Evolutionary conservation across 2,329 filamentous ascomycete species (phyloP).

Genomic region (Cadophora malorum): DNA sequence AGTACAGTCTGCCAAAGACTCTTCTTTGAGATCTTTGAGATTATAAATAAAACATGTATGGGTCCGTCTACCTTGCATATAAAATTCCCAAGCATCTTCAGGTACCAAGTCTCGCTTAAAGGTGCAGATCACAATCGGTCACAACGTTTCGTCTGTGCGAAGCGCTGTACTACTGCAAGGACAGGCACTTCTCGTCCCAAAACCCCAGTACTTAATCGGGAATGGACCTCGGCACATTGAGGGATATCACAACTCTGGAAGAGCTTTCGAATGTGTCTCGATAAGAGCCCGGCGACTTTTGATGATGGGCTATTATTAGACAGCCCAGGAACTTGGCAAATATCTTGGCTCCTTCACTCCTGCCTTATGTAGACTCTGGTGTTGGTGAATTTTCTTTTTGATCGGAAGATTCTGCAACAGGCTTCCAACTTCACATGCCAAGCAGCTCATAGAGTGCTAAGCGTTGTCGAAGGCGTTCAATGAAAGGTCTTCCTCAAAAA

Average conservation of each 20-base stretch:
- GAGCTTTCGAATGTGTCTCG: background rate
- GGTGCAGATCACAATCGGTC: background rate
- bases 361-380: background rate
- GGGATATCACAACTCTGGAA: background rate
- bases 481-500: background rate
- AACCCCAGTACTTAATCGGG: background rate
- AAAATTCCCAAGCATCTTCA: background rate
- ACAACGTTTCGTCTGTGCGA: constrained; percentile 14
- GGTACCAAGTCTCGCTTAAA: background rate
- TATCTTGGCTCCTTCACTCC: background rate
- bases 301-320: background rate
- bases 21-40: background rate
- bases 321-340: background rate
- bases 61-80: background rate
- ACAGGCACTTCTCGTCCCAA: background rate
- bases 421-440: background rate
- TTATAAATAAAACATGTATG: background rate
- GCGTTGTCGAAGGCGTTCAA: background rate
- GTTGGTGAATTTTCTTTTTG: background rate
- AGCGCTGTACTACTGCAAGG: constrained; percentile 9
- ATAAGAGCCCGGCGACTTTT: background rate
- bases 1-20: background rate
- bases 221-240: background rate
- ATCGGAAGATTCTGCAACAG: background rate
- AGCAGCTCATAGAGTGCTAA: background rate